Evolutionary conservation across 2,329 filamentous ascomycete genomes (phyloP).

Genomic region (Xylaria sp.): DNA sequence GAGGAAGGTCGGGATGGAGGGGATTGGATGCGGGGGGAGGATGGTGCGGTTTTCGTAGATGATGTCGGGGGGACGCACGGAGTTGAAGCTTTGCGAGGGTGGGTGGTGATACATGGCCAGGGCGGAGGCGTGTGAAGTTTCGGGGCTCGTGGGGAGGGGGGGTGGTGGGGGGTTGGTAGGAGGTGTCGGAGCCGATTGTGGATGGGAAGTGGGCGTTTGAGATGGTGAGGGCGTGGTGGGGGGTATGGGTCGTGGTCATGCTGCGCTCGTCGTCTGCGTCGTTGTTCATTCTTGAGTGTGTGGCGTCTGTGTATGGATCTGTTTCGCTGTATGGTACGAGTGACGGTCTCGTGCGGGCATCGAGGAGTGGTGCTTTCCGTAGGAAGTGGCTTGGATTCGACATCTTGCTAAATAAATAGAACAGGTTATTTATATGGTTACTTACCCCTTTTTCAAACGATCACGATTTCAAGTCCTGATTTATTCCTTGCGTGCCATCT

Average conservation of each 20-base stretch:
- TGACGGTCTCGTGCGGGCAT: neutral
- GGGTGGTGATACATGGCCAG: too few species aligned
- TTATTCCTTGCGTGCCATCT: too few species aligned
- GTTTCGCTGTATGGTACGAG: neutral
- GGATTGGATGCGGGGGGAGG: neutral
- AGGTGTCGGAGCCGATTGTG: neutral
- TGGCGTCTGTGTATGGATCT: too few species aligned
- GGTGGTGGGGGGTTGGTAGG: neutral
- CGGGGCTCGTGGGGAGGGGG: neutral
- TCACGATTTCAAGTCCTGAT: too few species aligned
- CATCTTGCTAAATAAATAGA: too few species aligned
- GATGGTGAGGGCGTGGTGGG: neutral
- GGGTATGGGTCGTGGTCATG: neutral
- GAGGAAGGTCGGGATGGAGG: neutral
- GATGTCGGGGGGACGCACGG: neutral
- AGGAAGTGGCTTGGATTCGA: neutral
- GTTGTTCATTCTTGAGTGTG: neutral
- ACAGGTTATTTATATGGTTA: too few species aligned
- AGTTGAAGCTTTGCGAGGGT: slow-evolving; percentile 6
- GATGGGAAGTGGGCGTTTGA: neutral
- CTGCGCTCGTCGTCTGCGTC: neutral
- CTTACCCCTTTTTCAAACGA: neutral
- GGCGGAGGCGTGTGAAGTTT: neutral
- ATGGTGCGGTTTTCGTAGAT: neutral
- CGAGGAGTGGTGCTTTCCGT: neutral